Conservation (phyloP, 257 asterid species). For the Fraxinus americana region DNA sequence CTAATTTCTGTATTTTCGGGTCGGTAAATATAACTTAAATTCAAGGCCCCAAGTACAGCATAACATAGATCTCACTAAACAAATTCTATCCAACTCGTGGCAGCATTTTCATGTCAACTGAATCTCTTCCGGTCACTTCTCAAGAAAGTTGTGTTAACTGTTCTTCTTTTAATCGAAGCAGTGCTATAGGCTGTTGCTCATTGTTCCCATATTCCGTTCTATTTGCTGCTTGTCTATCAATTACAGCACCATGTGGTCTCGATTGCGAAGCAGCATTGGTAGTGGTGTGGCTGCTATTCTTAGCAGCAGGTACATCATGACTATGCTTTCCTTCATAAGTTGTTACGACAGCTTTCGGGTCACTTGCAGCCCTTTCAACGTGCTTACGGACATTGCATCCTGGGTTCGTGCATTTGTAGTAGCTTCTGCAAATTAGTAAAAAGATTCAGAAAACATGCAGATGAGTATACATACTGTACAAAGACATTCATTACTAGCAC, state of each 20-base stretch:
- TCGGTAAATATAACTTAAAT: conserved; percentile 23
- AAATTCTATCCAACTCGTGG: conserved; percentile 11
- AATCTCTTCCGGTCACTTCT: conserved; percentile 1
- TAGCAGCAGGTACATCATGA: conserved; percentile 83
- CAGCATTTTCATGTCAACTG: conserved; percentile 18
- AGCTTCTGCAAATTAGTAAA: conserved; percentile 66
- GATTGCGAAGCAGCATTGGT: conserved; percentile 50
- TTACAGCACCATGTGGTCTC: conserved; percentile 43
- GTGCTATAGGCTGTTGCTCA: conserved; percentile 58
- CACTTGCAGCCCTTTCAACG: conserved; percentile 87
- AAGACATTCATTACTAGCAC: neutral
- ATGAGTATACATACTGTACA: neutral
- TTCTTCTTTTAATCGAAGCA: conserved; percentile 74
- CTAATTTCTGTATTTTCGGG: conserved; percentile 29
- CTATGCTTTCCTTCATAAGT: conserved; percentile 88
- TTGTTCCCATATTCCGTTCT: conserved; percentile 41
- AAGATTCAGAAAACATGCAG: neutral
- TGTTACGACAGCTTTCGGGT: conserved; percentile 83
- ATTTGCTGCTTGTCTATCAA: conserved; percentile 31
- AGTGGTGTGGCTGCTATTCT: conserved; percentile 61
- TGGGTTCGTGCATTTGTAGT: conserved; percentile 78
- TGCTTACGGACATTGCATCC: conserved; percentile 96
- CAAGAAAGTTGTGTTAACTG: conserved; percentile 41
- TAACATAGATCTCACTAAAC: conserved; percentile 12
- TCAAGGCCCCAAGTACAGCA: conserved; percentile 31